Conservation (phyloP, 345 rosid genomes). For the Dimocarpus longan region DNA sequence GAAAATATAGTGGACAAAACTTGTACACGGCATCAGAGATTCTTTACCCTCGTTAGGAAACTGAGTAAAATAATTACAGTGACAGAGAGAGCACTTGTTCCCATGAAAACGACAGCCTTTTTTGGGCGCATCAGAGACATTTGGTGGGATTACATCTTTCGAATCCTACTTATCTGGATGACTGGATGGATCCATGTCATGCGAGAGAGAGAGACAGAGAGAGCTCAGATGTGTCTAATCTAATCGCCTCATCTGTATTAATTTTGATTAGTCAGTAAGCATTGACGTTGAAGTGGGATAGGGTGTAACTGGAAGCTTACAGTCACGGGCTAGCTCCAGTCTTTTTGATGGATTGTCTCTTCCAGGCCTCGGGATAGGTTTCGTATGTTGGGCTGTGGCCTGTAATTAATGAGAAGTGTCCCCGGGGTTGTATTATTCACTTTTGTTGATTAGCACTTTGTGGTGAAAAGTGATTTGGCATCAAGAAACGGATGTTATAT, state of each 20-base stretch:
- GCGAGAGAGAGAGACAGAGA: neutral
- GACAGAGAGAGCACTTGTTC: slow-evolving; percentile 13
- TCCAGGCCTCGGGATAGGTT: neutral
- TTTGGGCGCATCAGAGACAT: neutral
- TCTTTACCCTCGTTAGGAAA: slow-evolving; percentile 26
- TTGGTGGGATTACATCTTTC: slow-evolving; percentile 16
- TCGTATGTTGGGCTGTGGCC: neutral
- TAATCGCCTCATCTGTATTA: neutral
- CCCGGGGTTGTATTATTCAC: no score
- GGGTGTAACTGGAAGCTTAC: neutral
- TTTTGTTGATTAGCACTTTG: neutral
- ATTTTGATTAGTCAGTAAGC: neutral
- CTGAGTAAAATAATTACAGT: slow-evolving; percentile 12
- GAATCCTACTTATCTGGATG: neutral
- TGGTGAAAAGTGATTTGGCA: neutral
- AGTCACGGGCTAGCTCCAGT: neutral
- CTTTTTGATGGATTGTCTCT: neutral
- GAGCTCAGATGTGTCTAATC: neutral
- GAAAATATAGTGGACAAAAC: neutral
- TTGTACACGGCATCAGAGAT: slow-evolving; percentile 31
- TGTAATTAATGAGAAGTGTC: neutral
- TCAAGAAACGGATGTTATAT: no score
- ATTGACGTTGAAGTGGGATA: no score
- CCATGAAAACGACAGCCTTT: slow-evolving; percentile 13
- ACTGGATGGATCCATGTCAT: neutral